Evolutionary conservation across 2,329 filamentous ascomycete genomes (phyloP).

Genomic region (Rhinocladiella similis): DNA sequence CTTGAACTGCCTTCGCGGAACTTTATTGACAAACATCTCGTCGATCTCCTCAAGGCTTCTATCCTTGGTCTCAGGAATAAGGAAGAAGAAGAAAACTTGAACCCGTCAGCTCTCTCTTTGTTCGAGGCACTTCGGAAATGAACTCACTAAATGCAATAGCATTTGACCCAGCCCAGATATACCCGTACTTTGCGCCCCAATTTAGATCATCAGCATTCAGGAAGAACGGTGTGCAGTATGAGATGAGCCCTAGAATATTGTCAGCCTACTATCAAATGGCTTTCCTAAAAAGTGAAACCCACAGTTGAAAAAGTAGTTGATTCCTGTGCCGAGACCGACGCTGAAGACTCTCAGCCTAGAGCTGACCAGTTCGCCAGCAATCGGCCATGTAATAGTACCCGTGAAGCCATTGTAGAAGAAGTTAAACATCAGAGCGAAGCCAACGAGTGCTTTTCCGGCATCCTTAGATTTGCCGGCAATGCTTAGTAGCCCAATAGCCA

Average conservation of each 20-base stretch:
- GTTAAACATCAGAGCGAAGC: background rate
- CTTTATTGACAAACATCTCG: slow-evolving; percentile 39
- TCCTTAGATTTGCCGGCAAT: background rate
- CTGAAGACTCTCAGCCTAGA: slow-evolving; percentile 37
- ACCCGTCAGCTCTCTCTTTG: slow-evolving; percentile 36
- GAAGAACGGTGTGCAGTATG: slow-evolving; percentile 1
- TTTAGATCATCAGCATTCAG: background rate
- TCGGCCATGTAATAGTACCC: background rate
- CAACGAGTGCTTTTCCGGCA: slow-evolving; percentile 1
- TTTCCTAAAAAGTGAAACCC: slow-evolving; percentile 30
- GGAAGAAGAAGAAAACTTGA: slow-evolving; percentile 50
- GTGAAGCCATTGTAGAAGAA: background rate
- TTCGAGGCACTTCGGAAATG: too few species aligned
- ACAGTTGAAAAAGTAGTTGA: slow-evolving; percentile 38
- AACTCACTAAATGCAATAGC: slow-evolving; percentile 27
- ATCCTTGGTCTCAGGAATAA: slow-evolving; percentile 60
- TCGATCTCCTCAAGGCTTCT: slow-evolving; percentile 59
- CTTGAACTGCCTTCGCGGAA: slow-evolving; percentile 2
- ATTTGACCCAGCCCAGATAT: slow-evolving; percentile 36
- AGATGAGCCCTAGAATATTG: too few species aligned
- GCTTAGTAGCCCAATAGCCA: background rate
- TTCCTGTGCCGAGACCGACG: slow-evolving; percentile 34
- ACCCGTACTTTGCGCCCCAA: background rate
- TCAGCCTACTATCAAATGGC: too few species aligned
- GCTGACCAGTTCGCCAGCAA: slow-evolving; percentile 21